These are phyloP conservation scores for Rhynchosporium agropyri DNA, from an alignment of 2,329 filamentous ascomycete genomes.

Conservation along the genomic window DNA sequence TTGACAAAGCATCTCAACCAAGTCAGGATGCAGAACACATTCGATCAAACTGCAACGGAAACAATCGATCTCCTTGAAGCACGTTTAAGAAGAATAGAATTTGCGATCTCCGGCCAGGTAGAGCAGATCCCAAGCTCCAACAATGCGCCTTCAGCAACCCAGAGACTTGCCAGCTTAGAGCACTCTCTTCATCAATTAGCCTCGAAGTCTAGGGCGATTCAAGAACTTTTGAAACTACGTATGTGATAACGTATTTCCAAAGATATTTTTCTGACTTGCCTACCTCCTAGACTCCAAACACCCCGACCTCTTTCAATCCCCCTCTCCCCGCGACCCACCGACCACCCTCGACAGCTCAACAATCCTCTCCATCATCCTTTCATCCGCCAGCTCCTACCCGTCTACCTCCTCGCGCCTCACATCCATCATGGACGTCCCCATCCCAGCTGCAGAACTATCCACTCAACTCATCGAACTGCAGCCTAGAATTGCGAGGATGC, in stretches of 20 bases:
- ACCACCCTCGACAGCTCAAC: conserved; percentile 37
- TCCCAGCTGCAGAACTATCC: conserved; percentile 40
- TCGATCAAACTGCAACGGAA: conserved; percentile 40
- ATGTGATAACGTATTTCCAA: conserved; percentile 13
- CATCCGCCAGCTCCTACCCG: conserved; percentile 42
- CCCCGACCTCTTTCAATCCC: conserved; percentile 42
- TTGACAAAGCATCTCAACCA: not conserved
- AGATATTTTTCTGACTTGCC: conserved; percentile 22
- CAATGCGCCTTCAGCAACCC: conserved; percentile 19
- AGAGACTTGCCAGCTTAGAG: conserved; percentile 31
- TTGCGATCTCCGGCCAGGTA: conserved; percentile 33
- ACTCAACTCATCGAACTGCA: conserved; percentile 41
- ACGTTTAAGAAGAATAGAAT: conserved; percentile 39
- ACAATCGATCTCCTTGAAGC: conserved; percentile 42
- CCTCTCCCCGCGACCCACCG: conserved; percentile 33
- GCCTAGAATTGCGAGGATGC: conserved; percentile 40
- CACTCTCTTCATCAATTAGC: conserved; percentile 37
- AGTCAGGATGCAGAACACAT: conserved; percentile 37
- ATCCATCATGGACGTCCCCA: conserved; percentile 40
- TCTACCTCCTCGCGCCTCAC: conserved; percentile 42
- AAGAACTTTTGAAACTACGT: conserved; percentile 42
- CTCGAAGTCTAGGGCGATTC: conserved; percentile 39
- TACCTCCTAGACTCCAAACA: conserved; percentile 37
- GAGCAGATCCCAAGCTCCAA: conserved; percentile 11
- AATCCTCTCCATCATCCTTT: conserved; percentile 40